Evolutionary conservation across 1,284 basidiomycete species (phyloP).

Genomic region (Cryptococcus hybrid): DNA sequence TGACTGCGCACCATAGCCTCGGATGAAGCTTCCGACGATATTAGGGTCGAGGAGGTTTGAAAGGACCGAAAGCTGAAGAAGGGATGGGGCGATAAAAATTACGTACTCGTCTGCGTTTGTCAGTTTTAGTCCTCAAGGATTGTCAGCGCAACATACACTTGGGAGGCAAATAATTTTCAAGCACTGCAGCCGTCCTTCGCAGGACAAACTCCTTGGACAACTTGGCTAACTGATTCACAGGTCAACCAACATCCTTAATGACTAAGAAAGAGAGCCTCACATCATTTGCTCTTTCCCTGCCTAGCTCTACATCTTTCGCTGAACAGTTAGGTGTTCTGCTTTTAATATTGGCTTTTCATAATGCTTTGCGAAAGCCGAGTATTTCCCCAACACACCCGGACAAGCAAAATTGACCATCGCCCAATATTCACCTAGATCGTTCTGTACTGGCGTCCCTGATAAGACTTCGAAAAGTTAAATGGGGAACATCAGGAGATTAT

Average conservation of each 20-base stretch:
- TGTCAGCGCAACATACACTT: constrained; percentile 60
- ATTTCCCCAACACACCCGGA: constrained; percentile 72
- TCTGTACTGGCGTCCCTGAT: constrained; percentile 98
- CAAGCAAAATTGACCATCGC: constrained; percentile 97
- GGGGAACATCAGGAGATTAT: neutral
- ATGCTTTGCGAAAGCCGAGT: constrained; percentile 69
- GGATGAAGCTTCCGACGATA: constrained; percentile 59
- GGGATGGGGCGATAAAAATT: constrained; percentile 81
- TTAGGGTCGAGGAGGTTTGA: constrained; percentile 68
- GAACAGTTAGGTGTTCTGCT: constrained; percentile 77
- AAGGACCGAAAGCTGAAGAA: constrained; percentile 78
- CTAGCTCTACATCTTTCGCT: constrained; percentile 67
- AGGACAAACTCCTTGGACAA: constrained; percentile 86
- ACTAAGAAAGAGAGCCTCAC: constrained; percentile 49
- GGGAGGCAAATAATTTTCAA: constrained; percentile 83
- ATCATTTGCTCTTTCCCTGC: constrained; percentile 68
- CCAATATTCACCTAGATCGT: constrained; percentile 93
- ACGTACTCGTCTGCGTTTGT: constrained; percentile 79
- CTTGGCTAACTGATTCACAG: constrained; percentile 60
- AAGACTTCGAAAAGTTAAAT: constrained; percentile 59
- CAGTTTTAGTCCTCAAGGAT: neutral
- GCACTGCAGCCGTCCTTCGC: constrained; percentile 76
- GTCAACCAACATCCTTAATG: neutral
- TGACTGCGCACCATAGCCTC: constrained; percentile 71
- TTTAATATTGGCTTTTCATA: constrained; percentile 87